These are phyloP conservation scores for Phlyctochytrium bullatum DNA, from an alignment of 192 early-diverging fungal species.

Conservation along the genomic window DNA sequence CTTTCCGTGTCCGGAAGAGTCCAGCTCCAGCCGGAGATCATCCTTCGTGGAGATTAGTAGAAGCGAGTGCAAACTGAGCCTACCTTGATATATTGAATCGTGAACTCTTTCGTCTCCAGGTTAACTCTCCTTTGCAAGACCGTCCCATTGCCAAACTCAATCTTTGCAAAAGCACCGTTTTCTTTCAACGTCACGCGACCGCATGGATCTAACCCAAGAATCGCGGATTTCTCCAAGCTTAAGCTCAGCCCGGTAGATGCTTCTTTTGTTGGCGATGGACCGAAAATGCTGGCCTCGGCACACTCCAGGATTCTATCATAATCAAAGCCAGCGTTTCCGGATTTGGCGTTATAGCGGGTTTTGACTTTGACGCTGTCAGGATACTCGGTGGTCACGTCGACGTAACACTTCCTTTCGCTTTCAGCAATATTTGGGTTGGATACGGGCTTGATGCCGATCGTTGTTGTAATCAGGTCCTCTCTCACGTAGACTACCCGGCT, in stretches of 20 bases:
- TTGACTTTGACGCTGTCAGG: slow-evolving; percentile 4
- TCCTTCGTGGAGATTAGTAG: too few species aligned
- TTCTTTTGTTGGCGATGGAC: not conserved
- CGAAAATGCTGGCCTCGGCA: not conserved
- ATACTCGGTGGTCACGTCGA: slow-evolving; percentile 18
- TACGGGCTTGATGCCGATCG: too few species aligned
- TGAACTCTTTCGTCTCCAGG: too few species aligned
- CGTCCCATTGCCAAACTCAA: slow-evolving; percentile 14
- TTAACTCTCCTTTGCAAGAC: slow-evolving; percentile 10
- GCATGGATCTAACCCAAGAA: not conserved
- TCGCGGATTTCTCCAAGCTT: not conserved
- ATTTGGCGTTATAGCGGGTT: not conserved
- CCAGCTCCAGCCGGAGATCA: too few species aligned
- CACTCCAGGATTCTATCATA: not conserved
- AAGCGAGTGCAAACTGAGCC: too few species aligned
- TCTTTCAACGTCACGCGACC: slow-evolving; percentile 9
- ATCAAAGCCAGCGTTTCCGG: not conserved
- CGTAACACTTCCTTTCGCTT: too few species aligned
- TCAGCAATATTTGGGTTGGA: too few species aligned
- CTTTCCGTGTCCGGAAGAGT: too few species aligned
- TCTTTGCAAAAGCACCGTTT: not conserved
- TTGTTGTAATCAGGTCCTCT: too few species aligned
- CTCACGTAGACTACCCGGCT: too few species aligned
- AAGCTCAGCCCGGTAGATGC: not conserved
- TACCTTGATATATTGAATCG: too few species aligned